These are phyloP conservation scores for Cucurbita moschata DNA, from an alignment of 306 rosid species.

Conservation along the genomic window DNA sequence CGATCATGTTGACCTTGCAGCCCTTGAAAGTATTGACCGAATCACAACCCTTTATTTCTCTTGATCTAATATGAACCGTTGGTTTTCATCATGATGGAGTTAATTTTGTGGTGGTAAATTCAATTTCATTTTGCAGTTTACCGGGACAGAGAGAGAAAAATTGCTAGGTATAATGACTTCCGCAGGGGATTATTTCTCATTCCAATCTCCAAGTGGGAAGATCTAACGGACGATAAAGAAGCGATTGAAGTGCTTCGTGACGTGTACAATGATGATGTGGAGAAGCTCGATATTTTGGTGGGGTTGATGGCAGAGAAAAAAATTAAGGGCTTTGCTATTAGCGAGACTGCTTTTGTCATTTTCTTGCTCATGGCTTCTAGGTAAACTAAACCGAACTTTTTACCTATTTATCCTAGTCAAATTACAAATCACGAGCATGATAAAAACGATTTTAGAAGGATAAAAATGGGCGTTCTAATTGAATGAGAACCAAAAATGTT, in stretches of 20 bases:
- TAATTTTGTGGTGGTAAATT: too few relatives aligned
- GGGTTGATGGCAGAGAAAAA: slow-evolving; percentile 59
- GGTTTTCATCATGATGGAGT: background rate
- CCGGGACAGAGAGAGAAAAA: slow-evolving; percentile 63
- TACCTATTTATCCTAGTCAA: too few relatives aligned
- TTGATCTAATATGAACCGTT: background rate
- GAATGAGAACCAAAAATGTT: too few relatives aligned
- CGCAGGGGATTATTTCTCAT: slow-evolving; percentile 46
- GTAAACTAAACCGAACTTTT: slow-evolving; percentile 6
- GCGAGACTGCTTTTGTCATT: slow-evolving; percentile 56
- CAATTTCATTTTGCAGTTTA: slow-evolving; percentile 21
- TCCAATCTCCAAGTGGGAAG: slow-evolving; percentile 63
- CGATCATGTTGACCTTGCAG: background rate
- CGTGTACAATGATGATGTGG: slow-evolving; percentile 56
- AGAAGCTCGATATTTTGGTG: slow-evolving; percentile 50
- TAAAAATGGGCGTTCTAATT: too few relatives aligned
- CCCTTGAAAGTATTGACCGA: background rate
- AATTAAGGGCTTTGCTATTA: slow-evolving; percentile 60
- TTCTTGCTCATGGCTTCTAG: slow-evolving; percentile 58
- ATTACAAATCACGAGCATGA: too few relatives aligned
- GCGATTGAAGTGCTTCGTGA: slow-evolving; percentile 29
- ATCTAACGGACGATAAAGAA: slow-evolving; percentile 41
- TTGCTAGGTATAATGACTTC: slow-evolving; percentile 59
- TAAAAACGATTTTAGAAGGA: too few relatives aligned
- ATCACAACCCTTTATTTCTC: background rate